Conservation (phyloP, 352 stramenopile species). For the Pythium guiyangense region DNA sequence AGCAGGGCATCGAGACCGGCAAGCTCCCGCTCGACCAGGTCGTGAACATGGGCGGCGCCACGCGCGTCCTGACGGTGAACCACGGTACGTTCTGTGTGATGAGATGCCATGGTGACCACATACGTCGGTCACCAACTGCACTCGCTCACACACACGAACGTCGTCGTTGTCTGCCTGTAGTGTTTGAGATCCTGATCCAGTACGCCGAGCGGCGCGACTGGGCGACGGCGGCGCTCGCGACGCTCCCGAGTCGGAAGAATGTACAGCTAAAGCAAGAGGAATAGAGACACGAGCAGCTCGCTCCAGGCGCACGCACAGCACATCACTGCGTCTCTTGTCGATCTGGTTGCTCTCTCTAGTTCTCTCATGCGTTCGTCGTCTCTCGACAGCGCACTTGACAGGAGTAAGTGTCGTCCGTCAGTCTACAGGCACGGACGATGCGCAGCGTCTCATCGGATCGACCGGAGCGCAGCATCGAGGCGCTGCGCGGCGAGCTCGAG, state of each 20-base stretch:
- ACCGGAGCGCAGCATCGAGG: slow-evolving; percentile 69
- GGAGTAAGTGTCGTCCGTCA: not conserved
- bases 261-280: slow-evolving; percentile 47
- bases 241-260: slow-evolving; percentile 67
- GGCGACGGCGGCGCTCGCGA: slow-evolving; percentile 61
- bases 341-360: not conserved
- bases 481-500: slow-evolving; percentile 73
- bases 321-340: too few relatives aligned
- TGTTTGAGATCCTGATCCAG: slow-evolving; percentile 79
- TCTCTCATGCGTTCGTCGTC: not conserved
- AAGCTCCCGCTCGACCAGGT: slow-evolving; percentile 90
- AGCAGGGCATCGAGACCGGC: slow-evolving; percentile 88
- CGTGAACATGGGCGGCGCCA: slow-evolving; percentile 65
- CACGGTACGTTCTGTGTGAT: slow-evolving; percentile 44
- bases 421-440: not conserved
- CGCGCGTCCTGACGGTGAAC: slow-evolving; percentile 86
- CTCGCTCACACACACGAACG: not conserved
- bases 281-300: slow-evolving; percentile 2
- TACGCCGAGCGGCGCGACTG: slow-evolving; percentile 70
- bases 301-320: too few relatives aligned
- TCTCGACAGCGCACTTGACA: not conserved
- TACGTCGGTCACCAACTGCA: too few relatives aligned
- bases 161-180: slow-evolving; percentile 19
- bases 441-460: slow-evolving; percentile 38
- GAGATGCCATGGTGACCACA: too few relatives aligned